Base-by-base conservation (phyloP, 2,329 filamentous ascomycete species). In the Thelonectria rubi region DNA sequence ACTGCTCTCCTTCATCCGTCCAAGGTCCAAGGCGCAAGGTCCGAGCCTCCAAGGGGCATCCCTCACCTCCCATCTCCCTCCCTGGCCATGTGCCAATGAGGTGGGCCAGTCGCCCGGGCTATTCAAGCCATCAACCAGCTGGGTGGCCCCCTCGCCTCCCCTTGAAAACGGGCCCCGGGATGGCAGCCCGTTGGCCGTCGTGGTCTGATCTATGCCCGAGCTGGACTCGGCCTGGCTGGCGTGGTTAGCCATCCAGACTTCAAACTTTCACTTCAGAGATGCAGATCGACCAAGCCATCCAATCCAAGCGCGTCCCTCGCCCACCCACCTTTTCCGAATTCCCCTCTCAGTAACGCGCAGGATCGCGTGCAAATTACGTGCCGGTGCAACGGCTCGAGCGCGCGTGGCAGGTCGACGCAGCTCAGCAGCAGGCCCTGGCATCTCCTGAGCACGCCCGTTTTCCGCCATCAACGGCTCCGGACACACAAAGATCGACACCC, bases 111-210 rank as follows among this genome's bases (percentile, higher is more conserved):
- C 43, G 52, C 46, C 50, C 47, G 51, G 46, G 51, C 55, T 43
- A 58, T 55, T 59, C 63, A 60, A 61, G 58, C 60, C 40, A 49
- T 62, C 26, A 30, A 39, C 52, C 55, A 57, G 58, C 47, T 52
- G 60, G 61, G 59, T 24, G 64, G 49, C 21, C 61, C 63, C 55
- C 55, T n/a, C 42, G 24, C 58, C 62, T n/a, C 42, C 34, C 58
- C 62, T 60, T 56, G 60, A 47, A 61, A 58, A 67, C 62, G 67
- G 64, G 54, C 53, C 48, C 68, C 65, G 63, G 64, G 40, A 67
- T 68, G 63, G 57, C 64, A 71, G 69, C 68, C 68, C 62, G 65
- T 72, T 72, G 63, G 69, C 57, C 50, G 50, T 47, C 42, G 55
- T 52, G 56, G 47, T 43, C 30, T 51, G 47, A 52, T 42, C 51